A percentile compares a stretch with the other conserved stretches of the same genome.
Conservation (phyloP, 2,329 filamentous ascomycete species). For the Gyromitra esculenta region DNA sequence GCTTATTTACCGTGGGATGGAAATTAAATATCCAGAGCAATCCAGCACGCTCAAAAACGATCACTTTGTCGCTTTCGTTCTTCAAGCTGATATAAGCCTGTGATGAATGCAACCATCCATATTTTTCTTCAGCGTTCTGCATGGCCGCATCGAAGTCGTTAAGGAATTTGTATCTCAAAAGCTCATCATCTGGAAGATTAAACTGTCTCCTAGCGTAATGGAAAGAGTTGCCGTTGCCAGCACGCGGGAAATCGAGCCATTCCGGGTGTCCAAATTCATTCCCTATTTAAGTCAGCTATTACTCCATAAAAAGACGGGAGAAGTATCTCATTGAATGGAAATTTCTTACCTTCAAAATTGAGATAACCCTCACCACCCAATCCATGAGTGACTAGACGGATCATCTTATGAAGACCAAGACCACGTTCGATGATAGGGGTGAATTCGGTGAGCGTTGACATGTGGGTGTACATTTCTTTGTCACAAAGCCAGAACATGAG, state of each 20-base stretch:
- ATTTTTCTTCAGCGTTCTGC: constrained; percentile 86
- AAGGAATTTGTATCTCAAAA: constrained; percentile 88
- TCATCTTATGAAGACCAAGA: constrained; percentile 96
- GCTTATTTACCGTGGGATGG: constrained; percentile 69
- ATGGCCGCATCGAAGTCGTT: constrained; percentile 94
- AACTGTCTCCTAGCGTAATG: constrained; percentile 94
- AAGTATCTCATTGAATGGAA: not conserved
- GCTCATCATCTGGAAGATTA: constrained; percentile 84
- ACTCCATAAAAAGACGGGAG: not conserved
- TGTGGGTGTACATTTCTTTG: constrained; percentile 96
- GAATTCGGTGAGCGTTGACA: constrained; percentile 85
- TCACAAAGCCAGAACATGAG: constrained; percentile 99
- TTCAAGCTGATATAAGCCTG: constrained; percentile 95
- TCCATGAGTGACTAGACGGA: constrained; percentile 88
- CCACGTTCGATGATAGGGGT: constrained; percentile 90
- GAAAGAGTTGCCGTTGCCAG: constrained; percentile 91
- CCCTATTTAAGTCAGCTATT: constrained; percentile 60
- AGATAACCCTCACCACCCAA: constrained; percentile 96
- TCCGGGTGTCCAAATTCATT: constrained; percentile 99
- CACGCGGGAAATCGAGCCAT: constrained; percentile 97
- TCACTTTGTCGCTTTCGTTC: constrained; percentile 90
- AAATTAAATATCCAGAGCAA: constrained; percentile 97
- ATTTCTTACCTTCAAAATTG: constrained; percentile 78
- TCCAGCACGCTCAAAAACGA: constrained; percentile 93
- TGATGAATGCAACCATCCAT: constrained; percentile 84